Base-by-base conservation (phyloP, 1,139 yeast genomes). In the Diutina neorugosa region DNA sequence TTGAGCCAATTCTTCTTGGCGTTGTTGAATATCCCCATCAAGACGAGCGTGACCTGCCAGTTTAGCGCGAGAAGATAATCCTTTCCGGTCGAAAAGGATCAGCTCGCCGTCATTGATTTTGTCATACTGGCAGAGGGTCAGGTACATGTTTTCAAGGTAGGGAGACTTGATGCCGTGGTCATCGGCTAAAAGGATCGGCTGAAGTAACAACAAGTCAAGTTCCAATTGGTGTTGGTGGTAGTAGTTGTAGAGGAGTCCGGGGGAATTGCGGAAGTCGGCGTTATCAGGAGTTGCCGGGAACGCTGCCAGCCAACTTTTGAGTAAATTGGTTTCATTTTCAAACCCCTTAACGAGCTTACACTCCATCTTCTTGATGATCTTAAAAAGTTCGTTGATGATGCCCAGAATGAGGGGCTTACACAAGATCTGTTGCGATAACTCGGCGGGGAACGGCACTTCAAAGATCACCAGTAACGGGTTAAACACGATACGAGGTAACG, bases 351-450 rank as follows among this genome's bases (percentile, higher is more conserved):
- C 84, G 54, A 82, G 69, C 64, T 81, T 84, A 61, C 88, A 83
- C 53, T 87, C 90, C 88, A 86, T 85, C 44, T 85, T 82, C 62
- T 82, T 82, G 57, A 88, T 83, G 57, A 90, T 81, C 51, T 84
- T 82, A 56, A 82, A 77, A 51, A 87, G 69, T 68, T 90, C 97
- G 52, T 79, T 76, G 56, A 88, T 80, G 49, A 88, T 70, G 1
- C 97, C 97, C 14, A 88, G 78, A 34, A 88, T 77, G 57, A 90
- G 74, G 7, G 97, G 97, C 63, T 86, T 87, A 51, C 95, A 91
- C 56, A 89, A 73, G 50, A 89, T 85, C 65, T 87, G 89, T 43
- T 74, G 68, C 21, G 77, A 69, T 54, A 90, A 71, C 52, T 75
- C 69, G 42, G 70, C 69, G 0, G 95, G 89, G 59, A 71, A 75